phyloP scores from a whole-genome alignment of 768 basidiomycete species.

The Aureoboletus auriporus region DNA sequence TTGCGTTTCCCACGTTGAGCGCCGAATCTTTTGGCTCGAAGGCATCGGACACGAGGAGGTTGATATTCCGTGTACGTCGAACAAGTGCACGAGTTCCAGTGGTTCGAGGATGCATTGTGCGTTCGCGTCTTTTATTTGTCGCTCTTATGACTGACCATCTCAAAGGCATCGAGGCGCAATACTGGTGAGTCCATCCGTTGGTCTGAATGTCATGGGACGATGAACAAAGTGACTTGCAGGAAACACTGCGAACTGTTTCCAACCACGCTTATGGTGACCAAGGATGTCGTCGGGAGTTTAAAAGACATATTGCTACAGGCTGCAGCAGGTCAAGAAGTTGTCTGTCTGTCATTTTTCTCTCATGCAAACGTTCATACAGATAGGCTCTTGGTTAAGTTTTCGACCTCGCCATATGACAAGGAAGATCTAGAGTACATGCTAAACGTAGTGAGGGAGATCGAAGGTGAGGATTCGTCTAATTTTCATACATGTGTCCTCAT shows the following conservation, averaged over 20 bases:
- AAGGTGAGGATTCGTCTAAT: constrained; percentile 8
- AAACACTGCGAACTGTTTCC: constrained; percentile 31
- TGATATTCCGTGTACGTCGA: constrained; percentile 20
- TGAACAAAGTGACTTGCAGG: constrained; percentile 8
- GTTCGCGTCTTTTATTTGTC: constrained; percentile 1
- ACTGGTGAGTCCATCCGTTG: constrained; percentile 19
- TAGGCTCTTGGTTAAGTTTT: constrained; percentile 29
- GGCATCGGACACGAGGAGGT: constrained; percentile 18
- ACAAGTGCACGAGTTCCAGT: constrained; percentile 6
- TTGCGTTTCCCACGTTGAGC: constrained; percentile 25
- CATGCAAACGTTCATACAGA: constrained; percentile 11
- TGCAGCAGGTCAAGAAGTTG: constrained; percentile 22
- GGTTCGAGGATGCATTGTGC: constrained; percentile 21
- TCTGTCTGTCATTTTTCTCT: not conserved
- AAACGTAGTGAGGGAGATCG: constrained; percentile 25
- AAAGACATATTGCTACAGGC: constrained; percentile 25
- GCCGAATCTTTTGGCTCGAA: constrained; percentile 28
- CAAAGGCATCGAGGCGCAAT: constrained; percentile 26
- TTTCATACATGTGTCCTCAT: not conserved
- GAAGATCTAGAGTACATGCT: constrained; percentile 24
- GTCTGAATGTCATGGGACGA: not conserved
- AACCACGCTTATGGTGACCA: constrained; percentile 19
- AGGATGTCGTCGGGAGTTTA: constrained; percentile 13
- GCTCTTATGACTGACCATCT: not conserved
- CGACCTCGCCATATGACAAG: constrained; percentile 27